Evolutionary conservation across 1,284 basidiomycete species (phyloP), one percentile per base, ranked within the genome.

Genomic region (Amylostereum areolatum): DNA sequence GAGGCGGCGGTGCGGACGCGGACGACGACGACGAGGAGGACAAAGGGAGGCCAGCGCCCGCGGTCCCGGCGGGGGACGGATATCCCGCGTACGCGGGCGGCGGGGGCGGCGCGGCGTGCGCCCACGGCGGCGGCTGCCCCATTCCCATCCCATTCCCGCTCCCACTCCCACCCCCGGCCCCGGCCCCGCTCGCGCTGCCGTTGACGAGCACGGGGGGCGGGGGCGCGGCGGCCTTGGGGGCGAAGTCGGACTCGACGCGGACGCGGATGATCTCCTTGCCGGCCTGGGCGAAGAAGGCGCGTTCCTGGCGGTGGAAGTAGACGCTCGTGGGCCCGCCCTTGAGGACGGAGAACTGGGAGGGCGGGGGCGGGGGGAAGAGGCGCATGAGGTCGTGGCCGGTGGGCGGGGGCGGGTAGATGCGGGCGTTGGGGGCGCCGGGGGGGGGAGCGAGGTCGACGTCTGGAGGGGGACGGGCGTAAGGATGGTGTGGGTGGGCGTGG

Each of bases 361-460:
- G 84, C 6, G 82, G 73, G 5, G 80, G 69, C 4, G 85, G 75
- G 1, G 85, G 85, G 61, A 88, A 88, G 67, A 89, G 75, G 8
- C 82, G 81, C 85, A 89, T 89, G 56, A 89, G 74, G 55, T 89
- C 84, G 57, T 89, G 85, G 2, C 85, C 85, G 0, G 84, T 86
- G 4, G 83, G 82, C 1, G 85, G 85, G 0, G 82, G 75, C 25
- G 85, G 85, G 60, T 80, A 85, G 27, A 52, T 55, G 11, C 54
- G 47, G 1, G 53, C 44, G 9, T 49, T 35, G 30, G 51, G 46
- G 29, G 36, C 32, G 10, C 46, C 52, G 27, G 55, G 45, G 8
- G 53, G 52, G 3, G n/a, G n/a, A n/a, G n/a, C n/a, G n/a, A 55
- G 46, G n/a, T 55, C 54, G 40, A 55, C 45, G 33, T 55, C 54